A percentile compares a stretch with the other conserved stretches of the same genome.
Evolutionary conservation across 2,329 filamentous ascomycete species (phyloP).

Genomic region (Sclerotinia spermophila): DNA sequence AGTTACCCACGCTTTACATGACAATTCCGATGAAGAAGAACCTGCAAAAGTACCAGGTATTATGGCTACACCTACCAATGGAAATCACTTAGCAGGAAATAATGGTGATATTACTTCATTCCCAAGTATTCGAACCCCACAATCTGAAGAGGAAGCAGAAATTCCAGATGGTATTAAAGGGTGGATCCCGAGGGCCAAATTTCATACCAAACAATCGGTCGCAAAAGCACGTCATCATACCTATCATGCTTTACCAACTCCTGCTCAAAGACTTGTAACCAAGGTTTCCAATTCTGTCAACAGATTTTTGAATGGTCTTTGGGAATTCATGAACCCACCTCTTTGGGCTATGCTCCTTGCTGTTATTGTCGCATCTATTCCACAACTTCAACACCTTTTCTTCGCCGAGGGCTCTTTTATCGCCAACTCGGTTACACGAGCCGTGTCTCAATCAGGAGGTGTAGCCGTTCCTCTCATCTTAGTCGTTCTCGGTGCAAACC

Average conservation of each 20-base stretch:
- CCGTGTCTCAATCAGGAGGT: slow-evolving; percentile 77
- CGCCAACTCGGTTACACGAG: slow-evolving; percentile 87
- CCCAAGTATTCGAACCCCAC: slow-evolving; percentile 47
- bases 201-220: slow-evolving; percentile 34
- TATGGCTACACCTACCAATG: slow-evolving; percentile 28
- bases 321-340: slow-evolving; percentile 97
- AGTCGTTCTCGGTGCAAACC: slow-evolving; percentile 90
- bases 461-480: slow-evolving; percentile 94
- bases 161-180: slow-evolving; percentile 44
- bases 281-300: slow-evolving; percentile 40
- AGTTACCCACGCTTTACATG: slow-evolving; percentile 33
- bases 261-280: slow-evolving; percentile 49
- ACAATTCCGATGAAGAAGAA: slow-evolving; percentile 43
- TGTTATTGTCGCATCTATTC: slow-evolving; percentile 87
- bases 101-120: slow-evolving; percentile 57
- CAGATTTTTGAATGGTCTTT: slow-evolving; percentile 64
- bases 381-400: slow-evolving; percentile 76
- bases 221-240: slow-evolving; percentile 19
- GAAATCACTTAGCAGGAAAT: slow-evolving; percentile 23
- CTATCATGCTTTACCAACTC: slow-evolving; percentile 50
- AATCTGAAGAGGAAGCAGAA: slow-evolving; percentile 32
- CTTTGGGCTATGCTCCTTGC: slow-evolving; percentile 95
- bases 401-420: slow-evolving; percentile 87
- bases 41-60: slow-evolving; percentile 35
- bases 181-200: slow-evolving; percentile 40